Evolutionary conservation across 306 rosid genomes (phyloP).

Genomic region (Clitoria ternatea): DNA sequence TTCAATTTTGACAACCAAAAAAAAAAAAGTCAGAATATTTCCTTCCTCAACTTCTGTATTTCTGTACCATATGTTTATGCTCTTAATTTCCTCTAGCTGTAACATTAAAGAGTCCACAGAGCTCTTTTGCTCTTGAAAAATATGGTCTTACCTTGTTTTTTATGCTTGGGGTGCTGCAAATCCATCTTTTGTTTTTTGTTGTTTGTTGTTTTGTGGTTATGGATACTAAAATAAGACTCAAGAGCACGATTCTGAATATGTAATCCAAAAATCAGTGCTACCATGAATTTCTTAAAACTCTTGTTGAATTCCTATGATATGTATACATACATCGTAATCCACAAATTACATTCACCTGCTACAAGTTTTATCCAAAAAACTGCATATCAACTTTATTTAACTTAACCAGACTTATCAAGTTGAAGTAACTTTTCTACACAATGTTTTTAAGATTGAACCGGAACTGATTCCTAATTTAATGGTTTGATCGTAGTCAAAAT

Average conservation of each 20-base stretch:
- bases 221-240: background rate
- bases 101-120: background rate
- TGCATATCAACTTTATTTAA: too few species aligned
- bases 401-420: too few species aligned
- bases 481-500: too few species aligned
- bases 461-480: too few species aligned
- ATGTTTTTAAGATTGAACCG: too few species aligned
- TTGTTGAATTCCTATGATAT: background rate
- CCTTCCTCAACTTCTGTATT: background rate
- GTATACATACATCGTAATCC: background rate
- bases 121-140: background rate
- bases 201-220: conserved; percentile 13
- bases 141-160: background rate
- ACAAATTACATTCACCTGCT: background rate
- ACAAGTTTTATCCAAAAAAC: background rate
- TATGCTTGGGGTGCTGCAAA: conserved; percentile 21
- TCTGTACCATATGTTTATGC: background rate
- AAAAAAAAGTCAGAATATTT: background rate
- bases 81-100: conserved; percentile 3
- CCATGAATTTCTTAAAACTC: background rate
- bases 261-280: background rate
- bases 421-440: too few species aligned
- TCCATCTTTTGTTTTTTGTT: conserved; percentile 16
- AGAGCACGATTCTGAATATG: background rate
- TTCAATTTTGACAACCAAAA: conserved; percentile 8